Evolutionary conservation across 805 yeast species (phyloP).

Genomic region (Grigorovia yakushimaensis): DNA sequence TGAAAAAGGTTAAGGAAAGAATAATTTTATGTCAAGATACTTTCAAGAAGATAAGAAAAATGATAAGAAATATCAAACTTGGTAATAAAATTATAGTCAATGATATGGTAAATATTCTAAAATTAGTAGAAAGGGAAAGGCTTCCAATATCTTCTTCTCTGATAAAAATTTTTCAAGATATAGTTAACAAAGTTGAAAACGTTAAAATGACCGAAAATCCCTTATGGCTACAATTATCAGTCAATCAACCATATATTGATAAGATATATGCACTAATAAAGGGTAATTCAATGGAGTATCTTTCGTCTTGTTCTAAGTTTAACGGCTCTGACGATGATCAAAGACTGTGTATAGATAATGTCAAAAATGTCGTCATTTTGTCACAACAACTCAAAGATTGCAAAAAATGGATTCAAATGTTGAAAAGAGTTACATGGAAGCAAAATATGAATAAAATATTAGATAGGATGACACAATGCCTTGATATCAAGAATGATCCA

Average conservation of each 20-base stretch:
- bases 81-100: constrained; percentile 6
- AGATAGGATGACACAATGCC: constrained; percentile 9
- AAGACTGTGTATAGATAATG: constrained; percentile 27
- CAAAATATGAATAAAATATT: constrained; percentile 4
- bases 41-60: constrained; percentile 6
- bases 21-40: constrained; percentile 13
- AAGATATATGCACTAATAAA: constrained; percentile 4
- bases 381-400: constrained; percentile 7
- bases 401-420: constrained; percentile 8
- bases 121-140: constrained; percentile 6
- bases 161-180: constrained; percentile 7
- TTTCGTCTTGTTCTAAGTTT: constrained; percentile 11
- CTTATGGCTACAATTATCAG: constrained; percentile 6
- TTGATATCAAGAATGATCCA: constrained; percentile 18
- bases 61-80: constrained; percentile 9
- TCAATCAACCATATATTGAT: constrained; percentile 9
- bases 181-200: constrained; percentile 8
- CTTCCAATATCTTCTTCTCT: constrained; percentile 15
- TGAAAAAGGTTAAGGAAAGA: constrained; percentile 11
- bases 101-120: constrained; percentile 7
- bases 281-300: constrained; percentile 2
- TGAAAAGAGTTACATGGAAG: constrained; percentile 5
- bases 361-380: constrained; percentile 14
- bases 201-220: constrained; percentile 11
- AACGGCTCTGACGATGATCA: constrained; percentile 25